Percentiles rank a stretch among this genome's conserved stretches.
These are phyloP conservation scores for Hymenoscyphus fraxineus DNA, from an alignment of 2,329 filamentous ascomycete species.

Conservation along the genomic window DNA sequence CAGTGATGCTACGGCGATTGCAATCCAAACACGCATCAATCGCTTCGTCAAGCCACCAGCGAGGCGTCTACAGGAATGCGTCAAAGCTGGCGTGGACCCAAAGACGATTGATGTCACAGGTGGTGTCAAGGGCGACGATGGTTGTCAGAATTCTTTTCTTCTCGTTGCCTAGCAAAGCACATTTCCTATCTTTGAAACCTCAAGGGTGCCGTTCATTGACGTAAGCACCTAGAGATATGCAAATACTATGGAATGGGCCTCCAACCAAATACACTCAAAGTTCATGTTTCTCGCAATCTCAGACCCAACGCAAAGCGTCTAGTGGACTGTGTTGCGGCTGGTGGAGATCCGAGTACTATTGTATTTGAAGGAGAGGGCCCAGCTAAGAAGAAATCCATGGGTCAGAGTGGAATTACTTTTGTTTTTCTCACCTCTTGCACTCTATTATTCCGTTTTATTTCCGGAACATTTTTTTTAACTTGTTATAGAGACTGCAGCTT, in stretches of 20 bases:
- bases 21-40: slow-evolving; percentile 36
- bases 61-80: slow-evolving; percentile 41
- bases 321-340: background rate
- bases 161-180: background rate
- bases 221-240: background rate
- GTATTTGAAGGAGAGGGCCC: background rate
- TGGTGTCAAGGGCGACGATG: background rate
- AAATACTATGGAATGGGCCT: background rate
- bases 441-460: background rate
- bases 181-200: background rate
- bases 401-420: background rate
- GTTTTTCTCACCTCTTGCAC: background rate
- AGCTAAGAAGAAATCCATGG: background rate
- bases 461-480: background rate
- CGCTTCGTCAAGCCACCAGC: slow-evolving; percentile 36
- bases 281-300: background rate
- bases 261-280: background rate
- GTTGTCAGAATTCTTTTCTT: background rate
- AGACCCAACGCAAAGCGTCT: background rate
- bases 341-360: background rate
- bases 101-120: slow-evolving; percentile 10
- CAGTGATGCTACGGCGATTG: slow-evolving; percentile 48
- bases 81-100: slow-evolving; percentile 44
- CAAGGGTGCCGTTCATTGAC: background rate
- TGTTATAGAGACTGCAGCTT: background rate